These are phyloP conservation scores for Dictyophora rubrovolvata DNA, from an alignment of 768 basidiomycete species.

Conservation along the genomic window DNA sequence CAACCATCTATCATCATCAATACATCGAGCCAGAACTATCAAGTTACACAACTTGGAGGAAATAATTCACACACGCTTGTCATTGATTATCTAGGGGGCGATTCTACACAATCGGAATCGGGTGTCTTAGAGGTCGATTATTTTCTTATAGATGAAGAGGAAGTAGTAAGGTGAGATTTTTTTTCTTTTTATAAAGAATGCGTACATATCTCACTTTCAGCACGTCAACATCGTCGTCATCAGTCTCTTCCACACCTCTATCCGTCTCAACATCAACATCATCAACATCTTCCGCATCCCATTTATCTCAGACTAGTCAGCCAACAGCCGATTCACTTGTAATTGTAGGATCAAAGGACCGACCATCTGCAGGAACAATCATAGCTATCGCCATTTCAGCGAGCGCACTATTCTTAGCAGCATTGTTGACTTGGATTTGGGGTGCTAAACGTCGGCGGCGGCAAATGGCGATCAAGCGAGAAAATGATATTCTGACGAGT, in stretches of 20 bases:
- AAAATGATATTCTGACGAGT: not conserved
- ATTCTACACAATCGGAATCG: not conserved
- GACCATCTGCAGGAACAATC: slow-evolving; percentile 6
- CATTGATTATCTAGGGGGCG: not conserved
- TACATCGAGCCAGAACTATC: not conserved
- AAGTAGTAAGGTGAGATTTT: not conserved
- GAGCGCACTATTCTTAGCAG: not conserved
- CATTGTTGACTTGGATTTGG: not conserved
- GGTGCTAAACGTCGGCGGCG: slow-evolving; percentile 53
- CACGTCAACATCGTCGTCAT: slow-evolving; percentile 4
- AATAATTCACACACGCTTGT: not conserved
- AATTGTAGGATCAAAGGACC: slow-evolving; percentile 8
- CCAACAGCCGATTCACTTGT: not conserved
- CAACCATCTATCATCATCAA: slow-evolving; percentile 5
- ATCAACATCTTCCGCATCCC: not conserved
- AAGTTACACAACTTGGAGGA: not conserved
- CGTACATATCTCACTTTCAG: not conserved
- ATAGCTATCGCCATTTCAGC: not conserved
- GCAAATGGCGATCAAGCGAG: slow-evolving; percentile 43
- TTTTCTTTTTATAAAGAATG: not conserved
- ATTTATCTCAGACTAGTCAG: not conserved
- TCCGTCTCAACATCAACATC: slow-evolving; percentile 4
- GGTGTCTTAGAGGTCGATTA: not conserved
- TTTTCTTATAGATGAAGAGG: not conserved
- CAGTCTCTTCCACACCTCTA: slow-evolving; percentile 5